Evolutionary conservation across 768 basidiomycete genomes (phyloP).

Genomic region (Tremella yokohamensis): DNA sequence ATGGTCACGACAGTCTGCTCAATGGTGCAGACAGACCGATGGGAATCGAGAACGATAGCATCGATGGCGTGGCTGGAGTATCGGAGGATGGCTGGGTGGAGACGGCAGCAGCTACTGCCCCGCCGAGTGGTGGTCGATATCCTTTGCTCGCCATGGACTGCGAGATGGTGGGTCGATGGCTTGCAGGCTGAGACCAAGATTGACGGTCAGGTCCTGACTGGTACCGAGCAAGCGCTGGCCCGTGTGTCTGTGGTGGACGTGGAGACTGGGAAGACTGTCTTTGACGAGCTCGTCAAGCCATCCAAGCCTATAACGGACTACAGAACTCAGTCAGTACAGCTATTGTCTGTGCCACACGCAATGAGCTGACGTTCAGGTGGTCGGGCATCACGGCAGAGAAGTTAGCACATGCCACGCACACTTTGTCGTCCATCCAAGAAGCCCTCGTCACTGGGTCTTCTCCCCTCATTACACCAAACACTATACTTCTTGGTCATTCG

Average conservation of each 20-base stretch:
- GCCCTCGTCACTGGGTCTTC: constrained; percentile 59
- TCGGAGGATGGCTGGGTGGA: constrained; percentile 68
- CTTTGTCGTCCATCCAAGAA: constrained; percentile 71
- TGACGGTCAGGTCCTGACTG: constrained; percentile 69
- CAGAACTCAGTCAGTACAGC: constrained; percentile 67
- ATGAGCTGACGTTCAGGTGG: constrained; percentile 58
- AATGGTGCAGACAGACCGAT: background rate
- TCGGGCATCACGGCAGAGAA: constrained; percentile 84
- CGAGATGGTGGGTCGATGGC: constrained; percentile 69
- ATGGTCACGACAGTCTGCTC: background rate
- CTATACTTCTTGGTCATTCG: constrained; percentile 89
- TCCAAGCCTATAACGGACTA: constrained; percentile 80
- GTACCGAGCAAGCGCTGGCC: constrained; percentile 83
- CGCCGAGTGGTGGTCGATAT: constrained; percentile 30
- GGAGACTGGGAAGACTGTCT: constrained; percentile 66
- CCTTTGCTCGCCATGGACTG: constrained; percentile 83
- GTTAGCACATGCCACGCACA: constrained; percentile 68
- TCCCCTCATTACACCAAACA: constrained; percentile 52
- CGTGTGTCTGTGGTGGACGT: constrained; percentile 81
- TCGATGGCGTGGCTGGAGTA: background rate
- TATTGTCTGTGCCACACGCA: background rate
- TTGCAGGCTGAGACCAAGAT: background rate
- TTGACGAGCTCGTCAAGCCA: constrained; percentile 87
- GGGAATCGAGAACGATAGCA: constrained; percentile 1
- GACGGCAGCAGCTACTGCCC: constrained; percentile 58